These are phyloP conservation scores for rapeseed (Brassica napus) DNA, from an alignment of 345 rosid species.

Conservation along the genomic window DNA sequence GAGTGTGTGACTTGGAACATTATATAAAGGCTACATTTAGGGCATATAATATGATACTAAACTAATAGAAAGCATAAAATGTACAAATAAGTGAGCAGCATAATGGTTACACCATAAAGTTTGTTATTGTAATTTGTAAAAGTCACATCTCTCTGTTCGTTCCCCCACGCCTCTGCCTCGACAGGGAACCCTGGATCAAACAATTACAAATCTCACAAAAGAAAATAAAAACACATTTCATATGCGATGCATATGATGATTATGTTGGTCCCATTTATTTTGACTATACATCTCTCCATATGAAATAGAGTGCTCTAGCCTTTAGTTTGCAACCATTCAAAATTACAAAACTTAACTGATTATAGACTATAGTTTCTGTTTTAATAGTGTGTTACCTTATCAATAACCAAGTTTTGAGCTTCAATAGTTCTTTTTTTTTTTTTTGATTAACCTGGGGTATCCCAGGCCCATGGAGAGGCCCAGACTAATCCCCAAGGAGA, in stretches of 20 bases:
- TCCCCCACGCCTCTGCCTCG: slow-evolving; percentile 44
- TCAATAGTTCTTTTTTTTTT: background rate
- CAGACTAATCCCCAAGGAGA: too few species aligned
- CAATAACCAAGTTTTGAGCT: background rate
- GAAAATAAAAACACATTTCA: background rate
- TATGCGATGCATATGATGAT: slow-evolving; percentile 18
- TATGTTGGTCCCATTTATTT: slow-evolving; percentile 29
- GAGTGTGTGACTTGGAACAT: slow-evolving; percentile 39
- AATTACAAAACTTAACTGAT: background rate
- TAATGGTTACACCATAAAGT: slow-evolving; percentile 39
- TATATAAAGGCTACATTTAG: slow-evolving; percentile 31
- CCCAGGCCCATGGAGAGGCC: too few species aligned
- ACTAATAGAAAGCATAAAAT: slow-evolving; percentile 21
- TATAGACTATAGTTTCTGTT: background rate
- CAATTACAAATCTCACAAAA: slow-evolving; percentile 14
- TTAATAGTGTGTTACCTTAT: background rate
- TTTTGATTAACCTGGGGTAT: too few species aligned
- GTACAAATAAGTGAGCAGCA: slow-evolving; percentile 33
- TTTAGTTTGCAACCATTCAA: slow-evolving; percentile 13
- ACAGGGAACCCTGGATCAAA: slow-evolving; percentile 30
- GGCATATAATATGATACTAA: slow-evolving; percentile 22
- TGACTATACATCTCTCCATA: slow-evolving; percentile 13
- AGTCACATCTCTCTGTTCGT: slow-evolving; percentile 42
- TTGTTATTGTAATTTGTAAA: slow-evolving; percentile 34
- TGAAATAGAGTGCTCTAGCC: background rate